Percentiles rank a stretch among this genome's conserved stretches.
These are phyloP conservation scores for Paecilomyces fulvus DNA, from an alignment of 2,329 filamentous ascomycete species.

Conservation along the genomic window DNA sequence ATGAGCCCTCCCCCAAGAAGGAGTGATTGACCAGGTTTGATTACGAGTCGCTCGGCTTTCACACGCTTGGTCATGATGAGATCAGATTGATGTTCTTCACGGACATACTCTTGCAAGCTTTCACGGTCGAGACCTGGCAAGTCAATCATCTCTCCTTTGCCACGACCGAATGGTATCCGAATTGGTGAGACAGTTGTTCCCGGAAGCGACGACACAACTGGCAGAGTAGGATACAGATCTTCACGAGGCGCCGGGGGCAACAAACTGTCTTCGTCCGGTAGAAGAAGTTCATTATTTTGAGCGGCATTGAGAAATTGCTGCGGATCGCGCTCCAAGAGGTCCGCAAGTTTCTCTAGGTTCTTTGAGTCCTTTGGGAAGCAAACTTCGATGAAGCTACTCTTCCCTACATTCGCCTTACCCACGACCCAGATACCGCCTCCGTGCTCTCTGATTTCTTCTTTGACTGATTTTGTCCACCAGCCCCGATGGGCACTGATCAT, in stretches of 20 bases:
- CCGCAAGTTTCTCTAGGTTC: constrained; percentile 31
- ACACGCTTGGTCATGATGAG: constrained; percentile 74
- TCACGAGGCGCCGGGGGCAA: constrained; percentile 70
- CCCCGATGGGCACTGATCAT: constrained; percentile 77
- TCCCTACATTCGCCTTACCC: constrained; percentile 96
- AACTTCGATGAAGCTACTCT: constrained; percentile 81
- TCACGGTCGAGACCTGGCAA: constrained; percentile 75
- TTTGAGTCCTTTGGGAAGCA: constrained; percentile 70
- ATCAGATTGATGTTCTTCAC: constrained; percentile 54
- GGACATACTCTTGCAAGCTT: constrained; percentile 62
- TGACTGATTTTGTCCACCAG: constrained; percentile 88
- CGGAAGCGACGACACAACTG: constrained; percentile 74
- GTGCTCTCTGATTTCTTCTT: constrained; percentile 73
- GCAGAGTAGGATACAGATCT: constrained; percentile 72
- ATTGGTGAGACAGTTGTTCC: constrained; percentile 96
- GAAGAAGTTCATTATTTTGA: constrained; percentile 1
- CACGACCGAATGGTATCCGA: constrained; percentile 77
- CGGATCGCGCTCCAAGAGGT: constrained; percentile 23
- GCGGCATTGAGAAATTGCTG: neutral
- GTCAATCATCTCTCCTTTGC: constrained; percentile 85
- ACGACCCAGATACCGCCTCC: constrained; percentile 92
- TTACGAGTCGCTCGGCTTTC: constrained; percentile 60
- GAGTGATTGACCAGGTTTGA: constrained; percentile 71
- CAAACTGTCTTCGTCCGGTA: constrained; percentile 39
- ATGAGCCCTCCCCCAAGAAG: constrained; percentile 80